Evolutionary conservation across 441 rosid genomes (phyloP), one percentile per base, ranked within the genome.

Genomic region (Eutrema salsugineum): DNA sequence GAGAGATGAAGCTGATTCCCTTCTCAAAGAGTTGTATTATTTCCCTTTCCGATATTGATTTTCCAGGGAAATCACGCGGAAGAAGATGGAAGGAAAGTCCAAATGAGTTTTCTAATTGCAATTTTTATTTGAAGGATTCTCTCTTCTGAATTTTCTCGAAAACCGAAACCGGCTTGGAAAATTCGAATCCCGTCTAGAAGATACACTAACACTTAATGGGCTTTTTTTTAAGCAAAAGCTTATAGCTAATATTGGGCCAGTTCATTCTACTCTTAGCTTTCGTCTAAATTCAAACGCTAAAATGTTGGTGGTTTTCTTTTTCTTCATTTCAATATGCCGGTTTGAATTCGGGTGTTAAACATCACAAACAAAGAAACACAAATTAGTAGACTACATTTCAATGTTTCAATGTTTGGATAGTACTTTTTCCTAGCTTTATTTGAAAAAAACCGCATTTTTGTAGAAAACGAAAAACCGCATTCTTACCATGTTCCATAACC

Each of bases 41-140:
- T 17, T 1, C 62, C 27, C 24, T 54, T 56, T 58, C 46, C 27
- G 6, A 22, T 15, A 9, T 16, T n/a, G 30, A 48, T 28, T 57
- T 66, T 44, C 36, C 30, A 1, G 54, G 70, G 42, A 16, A 68
- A 42, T 44, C 22, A 9, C 56, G 75, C 11, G 64, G 51, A 74
- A 60, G 67, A 32, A n/a, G 6, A 14, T 5, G 12, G 5, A 27
- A 9, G 42, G 58, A 63, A 55, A 65, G 61, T 71, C 67, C 51
- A 57, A 17, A 12, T 49, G 56, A 17, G 9, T 5, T 35, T 35
- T 10, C 11, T 28, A 50, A 33, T 50, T 49, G 55, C 40, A n/a
- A 43, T 10, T 43, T 43, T 22, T 16, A 3, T 43, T 54, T 22
- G 15, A 53, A 61, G 32, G 32, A 61, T 60, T 39, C 56, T 35